Evolutionary conservation across 2,329 filamentous ascomycete genomes (phyloP).

Genomic region (Colletotrichum spaethianum): DNA sequence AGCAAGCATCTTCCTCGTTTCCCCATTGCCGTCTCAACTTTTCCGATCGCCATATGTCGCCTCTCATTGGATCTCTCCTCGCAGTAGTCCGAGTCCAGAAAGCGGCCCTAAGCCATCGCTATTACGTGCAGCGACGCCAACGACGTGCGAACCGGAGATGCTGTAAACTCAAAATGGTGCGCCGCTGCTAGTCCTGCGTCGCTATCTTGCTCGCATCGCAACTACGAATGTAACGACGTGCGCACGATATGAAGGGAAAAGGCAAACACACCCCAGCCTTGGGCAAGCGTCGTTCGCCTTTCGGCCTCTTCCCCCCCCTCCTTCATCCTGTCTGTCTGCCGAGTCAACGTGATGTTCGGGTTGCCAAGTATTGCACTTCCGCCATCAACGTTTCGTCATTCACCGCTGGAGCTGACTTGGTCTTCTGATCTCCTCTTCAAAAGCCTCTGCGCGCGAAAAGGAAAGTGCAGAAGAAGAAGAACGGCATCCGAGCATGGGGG

Average conservation of each 20-base stretch:
- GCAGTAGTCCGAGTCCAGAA: not conserved
- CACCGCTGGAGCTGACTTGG: not conserved
- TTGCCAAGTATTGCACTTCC: constrained; percentile 5
- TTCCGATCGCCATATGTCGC: constrained; percentile 15
- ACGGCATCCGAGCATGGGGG: not conserved
- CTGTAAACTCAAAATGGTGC: not conserved
- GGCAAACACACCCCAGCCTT: not conserved
- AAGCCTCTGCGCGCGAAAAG: not conserved
- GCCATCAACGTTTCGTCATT: constrained; percentile 28
- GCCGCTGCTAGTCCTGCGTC: constrained; percentile 20
- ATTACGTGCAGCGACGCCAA: constrained; percentile 1
- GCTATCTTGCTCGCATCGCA: not conserved
- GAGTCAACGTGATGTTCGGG: not conserved
- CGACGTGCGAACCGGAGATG: constrained; percentile 14
- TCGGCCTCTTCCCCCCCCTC: not conserved
- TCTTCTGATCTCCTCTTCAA: not conserved
- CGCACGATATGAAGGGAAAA: not conserved
- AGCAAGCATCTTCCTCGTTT: constrained; percentile 20
- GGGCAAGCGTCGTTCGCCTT: not conserved
- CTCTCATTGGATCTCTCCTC: constrained; percentile 16
- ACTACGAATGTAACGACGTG: not conserved
- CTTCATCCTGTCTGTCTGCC: not conserved
- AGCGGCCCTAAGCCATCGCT: too few species aligned
- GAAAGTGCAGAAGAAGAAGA: constrained; percentile 17
- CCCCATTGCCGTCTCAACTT: constrained; percentile 1